phyloP scores from a whole-genome alignment of 1,139 yeast species.

The Taphrina communis region DNA sequence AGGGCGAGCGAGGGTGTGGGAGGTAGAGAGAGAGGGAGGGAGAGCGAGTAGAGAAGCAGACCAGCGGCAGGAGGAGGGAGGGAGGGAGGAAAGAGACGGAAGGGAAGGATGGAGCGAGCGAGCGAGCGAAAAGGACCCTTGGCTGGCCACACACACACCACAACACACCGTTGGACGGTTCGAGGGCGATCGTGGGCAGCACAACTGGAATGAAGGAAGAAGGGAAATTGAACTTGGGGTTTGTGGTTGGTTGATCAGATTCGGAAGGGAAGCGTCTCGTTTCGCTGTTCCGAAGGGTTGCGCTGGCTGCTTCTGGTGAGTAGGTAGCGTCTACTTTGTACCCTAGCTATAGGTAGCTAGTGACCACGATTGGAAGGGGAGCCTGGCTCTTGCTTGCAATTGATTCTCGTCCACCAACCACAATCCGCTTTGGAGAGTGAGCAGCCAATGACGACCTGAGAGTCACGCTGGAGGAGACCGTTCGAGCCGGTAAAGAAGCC shows the following conservation, averaged over 20 bases:
- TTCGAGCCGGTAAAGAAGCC: conserved; percentile 2
- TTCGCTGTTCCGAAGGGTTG: too few relatives aligned
- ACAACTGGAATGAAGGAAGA: neutral
- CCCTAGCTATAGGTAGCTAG: too few relatives aligned
- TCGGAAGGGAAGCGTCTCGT: neutral
- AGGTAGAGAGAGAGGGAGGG: neutral
- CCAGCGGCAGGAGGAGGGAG: neutral
- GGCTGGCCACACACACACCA: neutral
- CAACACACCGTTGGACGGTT: neutral
- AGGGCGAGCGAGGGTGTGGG: conserved; percentile 8
- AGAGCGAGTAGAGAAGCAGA: neutral
- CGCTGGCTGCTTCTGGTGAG: too few relatives aligned
- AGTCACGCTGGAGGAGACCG: neutral
- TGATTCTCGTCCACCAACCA: too few relatives aligned
- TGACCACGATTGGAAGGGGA: too few relatives aligned
- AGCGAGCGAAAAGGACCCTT: neutral
- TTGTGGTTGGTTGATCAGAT: neutral
- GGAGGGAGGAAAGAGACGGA: neutral
- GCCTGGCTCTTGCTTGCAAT: too few relatives aligned
- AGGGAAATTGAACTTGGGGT: conserved; percentile 5
- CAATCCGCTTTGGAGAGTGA: too few relatives aligned
- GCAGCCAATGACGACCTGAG: too few relatives aligned
- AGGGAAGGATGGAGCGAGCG: neutral
- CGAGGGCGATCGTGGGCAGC: neutral
- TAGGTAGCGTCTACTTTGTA: too few relatives aligned